Conservation (phyloP, 2,329 filamentous ascomycete genomes). For the Akanthomyces uredinophilus region DNA sequence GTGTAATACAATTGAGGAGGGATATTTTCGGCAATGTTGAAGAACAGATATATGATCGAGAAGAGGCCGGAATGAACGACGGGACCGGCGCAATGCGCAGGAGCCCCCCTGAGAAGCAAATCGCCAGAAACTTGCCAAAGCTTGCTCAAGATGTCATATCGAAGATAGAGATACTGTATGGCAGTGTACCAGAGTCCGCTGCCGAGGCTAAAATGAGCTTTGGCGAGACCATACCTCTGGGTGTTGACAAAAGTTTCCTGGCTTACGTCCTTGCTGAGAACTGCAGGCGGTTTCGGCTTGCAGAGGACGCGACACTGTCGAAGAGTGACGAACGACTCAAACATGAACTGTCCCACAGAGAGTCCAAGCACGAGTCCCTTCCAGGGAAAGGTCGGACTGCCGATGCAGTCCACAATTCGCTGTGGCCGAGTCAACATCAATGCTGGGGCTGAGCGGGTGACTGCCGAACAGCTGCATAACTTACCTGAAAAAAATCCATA, state of each 20-base stretch:
- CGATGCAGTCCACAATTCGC: conserved; percentile 77
- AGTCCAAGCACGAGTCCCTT: conserved; percentile 94
- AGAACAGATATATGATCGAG: conserved; percentile 76
- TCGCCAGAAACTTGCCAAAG: conserved; percentile 79
- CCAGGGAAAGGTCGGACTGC: conserved; percentile 91
- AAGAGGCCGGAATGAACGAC: conserved; percentile 92
- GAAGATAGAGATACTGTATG: conserved; percentile 83
- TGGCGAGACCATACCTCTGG: conserved; percentile 92
- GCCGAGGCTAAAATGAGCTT: conserved; percentile 82
- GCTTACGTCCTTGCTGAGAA: conserved; percentile 81
- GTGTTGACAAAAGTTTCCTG: conserved; percentile 90
- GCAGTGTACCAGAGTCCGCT: conserved; percentile 77
- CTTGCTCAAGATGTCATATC: conserved; percentile 83
- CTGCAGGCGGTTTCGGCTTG: conserved; percentile 73
- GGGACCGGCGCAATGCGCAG: conserved; percentile 66
- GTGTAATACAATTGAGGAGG: conserved; percentile 86
- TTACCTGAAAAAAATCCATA: no score
- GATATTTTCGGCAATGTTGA: conserved; percentile 73
- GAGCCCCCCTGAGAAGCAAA: conserved; percentile 67
- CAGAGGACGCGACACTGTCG: conserved; percentile 87
- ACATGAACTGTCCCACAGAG: conserved; percentile 80
- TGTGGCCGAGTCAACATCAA: conserved; percentile 24
- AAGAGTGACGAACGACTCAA: conserved; percentile 83
- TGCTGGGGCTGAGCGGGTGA: no score
- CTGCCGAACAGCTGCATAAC: no score